Base-by-base conservation (phyloP, 2,329 filamentous ascomycete species). In the Fusarium nygamai region DNA sequence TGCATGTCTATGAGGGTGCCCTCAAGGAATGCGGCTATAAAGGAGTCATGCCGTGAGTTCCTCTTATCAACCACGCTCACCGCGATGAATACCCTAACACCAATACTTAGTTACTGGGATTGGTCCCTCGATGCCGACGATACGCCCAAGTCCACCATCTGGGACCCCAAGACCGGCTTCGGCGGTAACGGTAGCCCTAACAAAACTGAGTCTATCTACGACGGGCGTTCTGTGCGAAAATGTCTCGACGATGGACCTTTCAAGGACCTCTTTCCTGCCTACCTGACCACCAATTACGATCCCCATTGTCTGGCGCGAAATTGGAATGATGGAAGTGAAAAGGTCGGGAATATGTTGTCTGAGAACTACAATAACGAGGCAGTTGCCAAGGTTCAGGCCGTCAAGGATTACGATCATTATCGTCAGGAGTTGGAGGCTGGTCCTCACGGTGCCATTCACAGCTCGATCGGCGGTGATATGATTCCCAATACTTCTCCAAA, bases 51-150 rank as follows among this genome's bases (percentile, higher is more conserved):
- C 6, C 39, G 39, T 11, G 3, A n/a, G 39, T 16, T 43, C 6
- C 14, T n/a, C n/a, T n/a, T n/a, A n/a, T n/a, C n/a, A n/a, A n/a
- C n/a, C n/a, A n/a, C n/a, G n/a, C n/a, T n/a, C n/a, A n/a, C n/a
- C n/a, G n/a, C n/a, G 38, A 39, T 39, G 38, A 3, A 22, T 22
- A 22, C 9, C 7, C 22, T 41, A 16, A n/a, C 22, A n/a, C 5
- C 2, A n/a, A 20, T 11, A 0, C 0, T 16, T 6, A 16, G 22
- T 2, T 43, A 43, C 6, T 43, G 14, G 39, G 39, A 43, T 13
- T 43, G 22, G 22, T 43, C 8, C 14, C 39, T 43, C 39, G 8
- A 43, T 16, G 14, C 39, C 22, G 13, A 43, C 22, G 22, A 43
- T 8, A 43, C 22, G 13, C 39, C 22, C 8, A n/a, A 43, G 22